Evolutionary conservation across 2,329 filamentous ascomycete species (phyloP).

Genomic region (Clarireedia homoeocarpa): DNA sequence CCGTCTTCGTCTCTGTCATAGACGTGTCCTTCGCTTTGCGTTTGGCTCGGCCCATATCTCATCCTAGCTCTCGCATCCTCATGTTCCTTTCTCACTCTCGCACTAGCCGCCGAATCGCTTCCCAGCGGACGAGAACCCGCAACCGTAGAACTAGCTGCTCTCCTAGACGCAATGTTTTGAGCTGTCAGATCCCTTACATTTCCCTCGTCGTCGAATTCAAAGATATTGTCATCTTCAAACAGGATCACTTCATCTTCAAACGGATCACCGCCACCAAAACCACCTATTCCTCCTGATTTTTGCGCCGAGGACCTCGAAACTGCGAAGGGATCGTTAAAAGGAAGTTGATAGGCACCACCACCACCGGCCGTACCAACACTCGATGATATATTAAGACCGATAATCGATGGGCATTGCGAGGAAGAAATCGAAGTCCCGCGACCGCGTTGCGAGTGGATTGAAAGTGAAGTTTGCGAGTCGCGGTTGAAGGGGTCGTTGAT

Average conservation of each 20-base stretch:
- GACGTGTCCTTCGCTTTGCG: slow-evolving; percentile 15
- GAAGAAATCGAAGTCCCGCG: slow-evolving; percentile 17
- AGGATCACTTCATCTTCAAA: slow-evolving; percentile 25
- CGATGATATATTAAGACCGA: slow-evolving; percentile 41
- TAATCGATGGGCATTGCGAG: slow-evolving; percentile 12
- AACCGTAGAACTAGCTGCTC: slow-evolving; percentile 6
- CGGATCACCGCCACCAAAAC: slow-evolving; percentile 26
- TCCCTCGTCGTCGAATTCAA: slow-evolving; percentile 55
- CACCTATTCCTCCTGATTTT: slow-evolving; percentile 18
- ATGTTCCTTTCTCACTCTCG: slow-evolving; percentile 35
- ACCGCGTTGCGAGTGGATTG: slow-evolving; percentile 21
- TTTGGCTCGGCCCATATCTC: neutral
- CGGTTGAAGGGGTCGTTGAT: slow-evolving; percentile 18
- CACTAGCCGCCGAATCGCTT: slow-evolving; percentile 32
- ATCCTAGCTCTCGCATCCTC: slow-evolving; percentile 30
- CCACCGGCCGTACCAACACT: slow-evolving; percentile 35
- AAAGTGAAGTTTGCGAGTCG: slow-evolving; percentile 28
- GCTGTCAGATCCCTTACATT: slow-evolving; percentile 42
- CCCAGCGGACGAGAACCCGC: slow-evolving; percentile 11
- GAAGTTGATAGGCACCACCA: slow-evolving; percentile 27
- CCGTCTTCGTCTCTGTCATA: slow-evolving; percentile 23
- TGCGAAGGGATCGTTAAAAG: slow-evolving; percentile 21
- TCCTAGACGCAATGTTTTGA: slow-evolving; percentile 18
- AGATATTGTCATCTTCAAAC: slow-evolving; percentile 32
- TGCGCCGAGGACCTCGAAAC: slow-evolving; percentile 28